phyloP scores from a whole-genome alignment of 257 asterid species.

The Capsicum rhomboideum region DNA sequence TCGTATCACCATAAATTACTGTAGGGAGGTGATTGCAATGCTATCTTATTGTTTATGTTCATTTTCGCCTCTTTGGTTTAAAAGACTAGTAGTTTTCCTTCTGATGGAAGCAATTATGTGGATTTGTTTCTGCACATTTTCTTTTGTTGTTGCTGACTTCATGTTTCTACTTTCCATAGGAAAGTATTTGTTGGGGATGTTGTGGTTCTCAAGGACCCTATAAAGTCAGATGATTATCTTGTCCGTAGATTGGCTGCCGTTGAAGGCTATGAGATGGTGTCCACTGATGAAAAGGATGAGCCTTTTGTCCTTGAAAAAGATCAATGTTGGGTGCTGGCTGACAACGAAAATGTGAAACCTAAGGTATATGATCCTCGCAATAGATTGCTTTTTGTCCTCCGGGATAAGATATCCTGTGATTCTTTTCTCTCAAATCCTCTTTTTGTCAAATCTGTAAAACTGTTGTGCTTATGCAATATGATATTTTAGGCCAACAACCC shows the following conservation, averaged over 20 bases:
- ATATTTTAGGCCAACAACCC: neutral
- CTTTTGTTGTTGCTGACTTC: neutral
- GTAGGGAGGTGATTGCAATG: neutral
- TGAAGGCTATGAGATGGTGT: conserved; percentile 80
- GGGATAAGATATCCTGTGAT: neutral
- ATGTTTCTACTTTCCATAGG: conserved; percentile 28
- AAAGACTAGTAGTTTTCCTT: neutral
- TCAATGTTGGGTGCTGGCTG: conserved; percentile 87
- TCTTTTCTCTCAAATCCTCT: neutral
- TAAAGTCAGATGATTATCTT: conserved; percentile 33
- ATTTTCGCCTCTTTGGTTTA: neutral
- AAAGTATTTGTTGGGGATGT: conserved; percentile 65
- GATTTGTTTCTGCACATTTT: neutral
- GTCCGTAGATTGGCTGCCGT: conserved; percentile 82
- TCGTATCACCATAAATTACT: neutral
- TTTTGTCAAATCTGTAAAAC: neutral
- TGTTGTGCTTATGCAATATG: neutral
- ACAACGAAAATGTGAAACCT: conserved; percentile 55
- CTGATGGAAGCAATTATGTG: neutral
- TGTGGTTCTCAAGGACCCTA: conserved; percentile 70
- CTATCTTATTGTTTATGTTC: neutral
- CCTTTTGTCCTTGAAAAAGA: conserved; percentile 67
- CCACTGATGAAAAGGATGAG: conserved; percentile 59
- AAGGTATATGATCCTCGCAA: conserved; percentile 31
- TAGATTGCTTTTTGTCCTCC: neutral